Evolutionary conservation across 352 stramenopile genomes (phyloP), one percentile per base, ranked within the genome.

Genomic region (Paralagenidium karlingii): DNA sequence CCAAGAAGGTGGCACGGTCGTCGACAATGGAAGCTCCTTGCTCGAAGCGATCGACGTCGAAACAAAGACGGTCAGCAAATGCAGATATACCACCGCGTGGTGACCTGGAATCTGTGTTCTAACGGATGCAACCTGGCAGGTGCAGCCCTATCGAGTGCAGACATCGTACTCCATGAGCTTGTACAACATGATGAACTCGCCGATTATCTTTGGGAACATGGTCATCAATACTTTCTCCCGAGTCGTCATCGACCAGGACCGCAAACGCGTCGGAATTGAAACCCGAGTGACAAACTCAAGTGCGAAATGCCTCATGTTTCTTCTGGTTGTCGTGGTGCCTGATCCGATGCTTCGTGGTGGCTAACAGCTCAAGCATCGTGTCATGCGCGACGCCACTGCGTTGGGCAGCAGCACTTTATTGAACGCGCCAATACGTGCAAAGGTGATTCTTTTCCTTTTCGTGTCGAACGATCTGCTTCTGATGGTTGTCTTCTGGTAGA

Each of bases 141-240:
- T 60, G 13, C 60, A 69, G 27, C 60, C 67, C 9, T 71, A 79
- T 32, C 51, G 67, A 22, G 36, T 82, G 28, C 63, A 82, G 24
- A 58, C 64, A 15, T 63, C 53, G 1, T 55, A 63, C 8, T 47
- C 59, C 11, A 53, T 80, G 3, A 53, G 53, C n/a, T 54, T 84
- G 9, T 80, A 66, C 49, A 85, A 81, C 47, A 85, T 85, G 70
- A 49, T 70, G 21, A 58, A 82, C 22, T 47, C 58, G 6, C 68
- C 70, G 0, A 58, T 85, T n/a, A 52, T 69, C 39, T 71, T 85
- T 34, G 70, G 70, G 10, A 32, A 46, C 5, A 82, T 81, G 65
- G 65, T 64, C 6, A 50, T 85, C 10, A 37, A 63, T 20, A 34
- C 55, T 3, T 43, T 82, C n/a, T 57, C 50, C 26, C 50, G 60